Conservation (phyloP, 805 yeast species). For the Ogataea paraovalis region DNA sequence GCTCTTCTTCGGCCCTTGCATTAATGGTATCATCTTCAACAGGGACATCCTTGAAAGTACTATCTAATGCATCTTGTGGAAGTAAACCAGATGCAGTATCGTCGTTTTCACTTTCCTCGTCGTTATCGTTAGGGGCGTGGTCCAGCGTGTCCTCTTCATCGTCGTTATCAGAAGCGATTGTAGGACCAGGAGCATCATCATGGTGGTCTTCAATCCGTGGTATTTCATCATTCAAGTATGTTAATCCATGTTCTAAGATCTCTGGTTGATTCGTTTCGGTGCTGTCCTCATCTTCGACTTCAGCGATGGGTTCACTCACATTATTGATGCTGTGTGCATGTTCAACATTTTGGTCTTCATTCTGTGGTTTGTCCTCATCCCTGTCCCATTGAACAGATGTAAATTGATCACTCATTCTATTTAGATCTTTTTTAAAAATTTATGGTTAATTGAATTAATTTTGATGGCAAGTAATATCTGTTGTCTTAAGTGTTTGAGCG, state of each 20-base stretch:
- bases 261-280: constrained; percentile 3
- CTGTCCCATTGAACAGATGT: constrained; percentile 58
- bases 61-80: not conserved
- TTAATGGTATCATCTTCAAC: not conserved
- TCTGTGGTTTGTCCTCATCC: constrained; percentile 28
- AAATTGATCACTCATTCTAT: constrained; percentile 47
- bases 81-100: constrained; percentile 6
- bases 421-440: constrained; percentile 2
- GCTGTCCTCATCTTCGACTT: constrained; percentile 7
- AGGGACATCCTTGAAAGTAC: not conserved
- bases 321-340: not conserved
- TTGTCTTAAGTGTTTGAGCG: no score
- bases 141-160: not conserved
- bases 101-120: constrained; percentile 2
- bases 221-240: not conserved
- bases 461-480: no score
- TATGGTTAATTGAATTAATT: no score
- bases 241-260: not conserved
- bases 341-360: not conserved
- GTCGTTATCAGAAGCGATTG: not conserved
- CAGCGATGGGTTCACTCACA: constrained; percentile 1
- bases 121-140: not conserved
- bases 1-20: not conserved
- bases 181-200: not conserved
- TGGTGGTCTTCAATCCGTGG: not conserved